Evolutionary conservation across 306 rosid genomes (phyloP).

Genomic region (Corylus americana): DNA sequence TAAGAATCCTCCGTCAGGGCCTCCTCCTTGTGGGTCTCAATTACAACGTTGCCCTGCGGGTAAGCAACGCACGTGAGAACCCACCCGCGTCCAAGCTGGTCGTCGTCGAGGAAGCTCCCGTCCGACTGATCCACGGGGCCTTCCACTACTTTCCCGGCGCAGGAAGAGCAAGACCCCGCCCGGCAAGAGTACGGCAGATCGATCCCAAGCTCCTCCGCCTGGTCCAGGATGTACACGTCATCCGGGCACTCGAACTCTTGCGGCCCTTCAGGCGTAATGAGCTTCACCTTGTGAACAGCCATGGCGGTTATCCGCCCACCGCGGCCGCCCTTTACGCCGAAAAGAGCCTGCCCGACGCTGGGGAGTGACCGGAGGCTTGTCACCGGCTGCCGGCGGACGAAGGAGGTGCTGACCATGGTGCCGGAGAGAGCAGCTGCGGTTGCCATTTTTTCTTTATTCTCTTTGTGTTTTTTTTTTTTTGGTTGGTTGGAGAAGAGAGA

Average conservation of each 20-base stretch:
- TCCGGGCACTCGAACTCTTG: constrained; percentile 55
- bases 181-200: constrained; percentile 90
- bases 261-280: constrained; percentile 63
- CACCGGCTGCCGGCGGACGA: constrained; percentile 44
- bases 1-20: constrained; percentile 45
- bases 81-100: constrained; percentile 37
- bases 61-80: constrained; percentile 84
- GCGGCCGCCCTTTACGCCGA: constrained; percentile 48
- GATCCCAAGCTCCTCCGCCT: constrained; percentile 55
- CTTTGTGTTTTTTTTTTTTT: constrained; percentile 1
- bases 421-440: constrained; percentile 55
- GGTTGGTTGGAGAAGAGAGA: neutral
- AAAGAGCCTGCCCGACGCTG: constrained; percentile 45
- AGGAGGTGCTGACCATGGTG: constrained; percentile 59
- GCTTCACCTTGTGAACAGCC: constrained; percentile 64
- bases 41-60: constrained; percentile 46
- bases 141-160: constrained; percentile 55
- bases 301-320: constrained; percentile 59
- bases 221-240: constrained; percentile 63
- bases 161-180: constrained; percentile 87
- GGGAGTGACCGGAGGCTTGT: constrained; percentile 45
- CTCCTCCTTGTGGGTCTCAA: constrained; percentile 94
- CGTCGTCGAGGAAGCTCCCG: constrained; percentile 82
- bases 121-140: constrained; percentile 69
- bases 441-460: constrained; percentile 31